These are phyloP conservation scores for Curvularia verruculosa DNA, from an alignment of 2,329 filamentous ascomycete genomes.

Conservation along the genomic window DNA sequence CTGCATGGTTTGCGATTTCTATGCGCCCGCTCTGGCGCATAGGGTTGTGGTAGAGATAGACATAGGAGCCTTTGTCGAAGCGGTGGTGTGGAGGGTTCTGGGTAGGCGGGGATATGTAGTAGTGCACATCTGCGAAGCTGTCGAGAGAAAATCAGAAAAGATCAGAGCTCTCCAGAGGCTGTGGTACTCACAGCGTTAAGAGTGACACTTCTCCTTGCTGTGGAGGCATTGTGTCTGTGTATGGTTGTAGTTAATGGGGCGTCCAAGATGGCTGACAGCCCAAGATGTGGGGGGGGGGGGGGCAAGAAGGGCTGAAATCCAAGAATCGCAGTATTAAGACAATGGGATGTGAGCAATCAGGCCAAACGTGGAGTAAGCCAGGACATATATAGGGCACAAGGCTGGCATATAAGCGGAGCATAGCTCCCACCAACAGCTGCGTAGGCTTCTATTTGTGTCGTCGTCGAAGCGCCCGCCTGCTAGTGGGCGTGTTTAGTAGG, in stretches of 20 bases:
- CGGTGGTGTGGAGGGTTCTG: slow-evolving; percentile 76
- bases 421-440: slow-evolving; percentile 26
- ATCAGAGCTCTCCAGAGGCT: not conserved
- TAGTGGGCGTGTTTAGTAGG: slow-evolving; percentile 26
- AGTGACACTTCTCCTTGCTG: slow-evolving; percentile 56
- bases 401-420: slow-evolving; percentile 20
- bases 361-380: slow-evolving; percentile 17
- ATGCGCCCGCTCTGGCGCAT: slow-evolving; percentile 70
- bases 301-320: slow-evolving; percentile 8
- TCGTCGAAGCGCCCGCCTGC: slow-evolving; percentile 41
- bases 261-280: slow-evolving; percentile 12
- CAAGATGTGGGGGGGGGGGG: slow-evolving; percentile 10
- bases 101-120: slow-evolving; percentile 73
- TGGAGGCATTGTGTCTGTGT: slow-evolving; percentile 52
- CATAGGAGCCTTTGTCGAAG: slow-evolving; percentile 79
- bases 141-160: slow-evolving; percentile 16
- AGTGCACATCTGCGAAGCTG: slow-evolving; percentile 80
- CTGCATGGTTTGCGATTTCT: slow-evolving; percentile 77
- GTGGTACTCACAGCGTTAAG: slow-evolving; percentile 54
- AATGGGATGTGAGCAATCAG: slow-evolving; percentile 21
- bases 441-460: slow-evolving; percentile 43
- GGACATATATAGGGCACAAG: slow-evolving; percentile 27
- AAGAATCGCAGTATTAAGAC: slow-evolving; percentile 3
- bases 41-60: slow-evolving; percentile 79
- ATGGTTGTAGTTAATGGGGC: slow-evolving; percentile 14